Conservation (phyloP, 2,329 filamentous ascomycete genomes). For the Paecilomyces fulvus region DNA sequence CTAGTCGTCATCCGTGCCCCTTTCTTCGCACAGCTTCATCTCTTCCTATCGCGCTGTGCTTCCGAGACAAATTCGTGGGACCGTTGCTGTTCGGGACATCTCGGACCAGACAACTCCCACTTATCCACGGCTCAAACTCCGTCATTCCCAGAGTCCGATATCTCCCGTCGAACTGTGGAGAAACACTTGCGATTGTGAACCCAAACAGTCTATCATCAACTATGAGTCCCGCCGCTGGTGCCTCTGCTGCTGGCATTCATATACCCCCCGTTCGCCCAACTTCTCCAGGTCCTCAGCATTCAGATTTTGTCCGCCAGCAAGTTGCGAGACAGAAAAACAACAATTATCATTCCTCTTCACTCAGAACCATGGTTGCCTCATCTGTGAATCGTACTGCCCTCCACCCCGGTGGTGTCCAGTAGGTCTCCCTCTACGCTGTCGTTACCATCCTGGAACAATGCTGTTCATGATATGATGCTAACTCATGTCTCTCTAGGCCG, state of each 20-base stretch:
- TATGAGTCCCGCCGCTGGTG: conserved; percentile 17
- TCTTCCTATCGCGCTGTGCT: neutral
- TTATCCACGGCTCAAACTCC: conserved; percentile 11
- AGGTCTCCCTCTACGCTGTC: conserved; percentile 38
- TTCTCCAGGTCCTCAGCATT: conserved; percentile 41
- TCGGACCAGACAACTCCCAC: conserved; percentile 20
- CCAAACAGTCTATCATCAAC: conserved; percentile 15
- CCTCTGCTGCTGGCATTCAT: conserved; percentile 32
- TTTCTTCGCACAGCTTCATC: neutral
- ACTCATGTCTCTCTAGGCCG: conserved; percentile 48
- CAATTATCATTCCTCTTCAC: conserved; percentile 52
- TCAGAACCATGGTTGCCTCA: conserved; percentile 43
- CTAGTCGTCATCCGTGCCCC: neutral
- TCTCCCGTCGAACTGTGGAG: conserved; percentile 35
- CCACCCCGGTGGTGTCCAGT: conserved; percentile 85
- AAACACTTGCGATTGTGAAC: conserved; percentile 18
- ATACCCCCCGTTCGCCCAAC: conserved; percentile 34
- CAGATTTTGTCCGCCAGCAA: conserved; percentile 51
- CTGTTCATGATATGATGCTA: conserved; percentile 4
- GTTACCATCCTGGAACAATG: neutral
- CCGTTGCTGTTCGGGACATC: conserved; percentile 18
- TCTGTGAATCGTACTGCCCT: conserved; percentile 84
- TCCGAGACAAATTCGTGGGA: conserved; percentile 16
- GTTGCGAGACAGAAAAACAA: conserved; percentile 49
- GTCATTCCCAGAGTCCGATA: conserved; percentile 24